Percentiles rank a stretch among this genome's conserved stretches.
Conservation (phyloP, 441 rosid genomes). For the Gossypium trilobum region DNA sequence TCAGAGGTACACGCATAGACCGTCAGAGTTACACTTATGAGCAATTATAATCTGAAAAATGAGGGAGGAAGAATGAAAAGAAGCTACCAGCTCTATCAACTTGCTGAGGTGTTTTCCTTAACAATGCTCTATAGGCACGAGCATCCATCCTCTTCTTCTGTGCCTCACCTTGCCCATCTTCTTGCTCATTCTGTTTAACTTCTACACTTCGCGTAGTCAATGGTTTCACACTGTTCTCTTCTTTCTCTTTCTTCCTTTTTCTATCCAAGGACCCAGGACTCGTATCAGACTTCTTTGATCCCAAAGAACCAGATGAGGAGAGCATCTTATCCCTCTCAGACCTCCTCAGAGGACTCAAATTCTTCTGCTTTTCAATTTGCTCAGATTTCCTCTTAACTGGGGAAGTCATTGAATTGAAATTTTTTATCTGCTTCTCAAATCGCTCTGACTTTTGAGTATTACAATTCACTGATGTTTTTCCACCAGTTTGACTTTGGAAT, state of each 20-base stretch:
- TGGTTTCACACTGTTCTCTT: constrained; percentile 31
- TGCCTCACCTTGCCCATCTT: constrained; percentile 1
- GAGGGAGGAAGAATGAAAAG: background rate
- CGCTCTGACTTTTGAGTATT: constrained; percentile 45
- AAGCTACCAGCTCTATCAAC: constrained; percentile 7
- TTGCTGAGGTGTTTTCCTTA: background rate
- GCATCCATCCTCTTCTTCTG: constrained; percentile 16
- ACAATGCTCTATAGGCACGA: constrained; percentile 10
- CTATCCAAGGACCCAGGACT: constrained; percentile 18
- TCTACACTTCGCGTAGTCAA: constrained; percentile 29
- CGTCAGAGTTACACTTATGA: background rate
- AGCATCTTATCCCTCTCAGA: constrained; percentile 45
- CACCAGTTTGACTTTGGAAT: constrained; percentile 25
- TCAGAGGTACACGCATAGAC: background rate
- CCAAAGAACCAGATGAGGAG: constrained; percentile 29
- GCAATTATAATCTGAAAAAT: background rate
- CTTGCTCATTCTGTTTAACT: constrained; percentile 10
- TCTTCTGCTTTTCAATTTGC: constrained; percentile 32
- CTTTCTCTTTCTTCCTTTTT: constrained; percentile 28
- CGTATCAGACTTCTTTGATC: constrained; percentile 30
- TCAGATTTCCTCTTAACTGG: constrained; percentile 29
- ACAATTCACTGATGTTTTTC: constrained; percentile 28
- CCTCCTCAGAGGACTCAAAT: constrained; percentile 42
- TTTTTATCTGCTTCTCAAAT: constrained; percentile 29
- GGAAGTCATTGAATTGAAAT: constrained; percentile 26